Percentiles rank a stretch among this genome's conserved stretches.
Evolutionary conservation across 2,329 filamentous ascomycete genomes (phyloP).

Genomic region (Stachybotrys chlorohalonatus): DNA sequence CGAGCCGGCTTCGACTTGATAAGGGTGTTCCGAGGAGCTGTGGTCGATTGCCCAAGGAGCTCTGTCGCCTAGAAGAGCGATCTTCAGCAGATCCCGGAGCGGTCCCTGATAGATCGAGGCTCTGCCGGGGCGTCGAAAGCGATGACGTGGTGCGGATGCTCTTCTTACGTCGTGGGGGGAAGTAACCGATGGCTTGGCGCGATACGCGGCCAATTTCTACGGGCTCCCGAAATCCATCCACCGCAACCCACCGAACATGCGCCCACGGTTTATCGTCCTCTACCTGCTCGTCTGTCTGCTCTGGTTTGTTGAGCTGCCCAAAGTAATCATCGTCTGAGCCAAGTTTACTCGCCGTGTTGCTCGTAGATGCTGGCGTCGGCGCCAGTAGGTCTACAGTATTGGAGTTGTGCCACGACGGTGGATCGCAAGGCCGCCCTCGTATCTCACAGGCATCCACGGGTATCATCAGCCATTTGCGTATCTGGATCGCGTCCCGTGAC

Average conservation of each 20-base stretch:
- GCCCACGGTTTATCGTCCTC: constrained; percentile 60
- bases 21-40: constrained; percentile 21
- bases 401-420: constrained; percentile 31
- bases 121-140: constrained; percentile 57
- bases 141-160: constrained; percentile 59
- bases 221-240: constrained; percentile 59
- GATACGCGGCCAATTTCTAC: constrained; percentile 83
- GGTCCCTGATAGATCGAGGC: constrained; percentile 47
- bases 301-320: constrained; percentile 23
- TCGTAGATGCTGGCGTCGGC: constrained; percentile 30
- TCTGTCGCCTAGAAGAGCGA: constrained; percentile 31
- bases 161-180: constrained; percentile 85
- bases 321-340: constrained; percentile 32
- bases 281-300: constrained; percentile 12
- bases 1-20: constrained; percentile 25
- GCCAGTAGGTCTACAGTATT: constrained; percentile 42
- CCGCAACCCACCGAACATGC: constrained; percentile 81
- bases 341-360: constrained; percentile 12
- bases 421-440: constrained; percentile 62
- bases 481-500: constrained; percentile 86
- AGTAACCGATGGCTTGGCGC: constrained; percentile 75
- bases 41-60: constrained; percentile 27
- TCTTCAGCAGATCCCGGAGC: constrained; percentile 25
- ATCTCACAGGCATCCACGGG: constrained; percentile 85
- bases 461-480: constrained; percentile 69